Evolutionary conservation across 805 yeast genomes (phyloP).

Genomic region (Monosporozyma aerobia): DNA sequence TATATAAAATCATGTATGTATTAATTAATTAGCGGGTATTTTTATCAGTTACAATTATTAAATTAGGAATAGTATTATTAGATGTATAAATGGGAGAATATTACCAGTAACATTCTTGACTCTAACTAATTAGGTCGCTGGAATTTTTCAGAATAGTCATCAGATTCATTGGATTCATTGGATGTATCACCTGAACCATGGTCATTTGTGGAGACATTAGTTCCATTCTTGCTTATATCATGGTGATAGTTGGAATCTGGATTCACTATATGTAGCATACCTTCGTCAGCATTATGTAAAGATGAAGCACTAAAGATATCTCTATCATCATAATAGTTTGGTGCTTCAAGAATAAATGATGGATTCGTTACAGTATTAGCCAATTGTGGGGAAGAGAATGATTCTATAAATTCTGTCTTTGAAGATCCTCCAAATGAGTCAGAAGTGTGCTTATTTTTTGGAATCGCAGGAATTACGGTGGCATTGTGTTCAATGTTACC

Average conservation of each 20-base stretch:
- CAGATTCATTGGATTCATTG: neutral
- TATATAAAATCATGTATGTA: neutral
- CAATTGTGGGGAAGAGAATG: neutral
- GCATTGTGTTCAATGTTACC: slow-evolving; percentile 26
- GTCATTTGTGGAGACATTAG: neutral
- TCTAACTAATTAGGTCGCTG: neutral
- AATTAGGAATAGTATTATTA: neutral
- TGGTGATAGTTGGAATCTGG: slow-evolving; percentile 21
- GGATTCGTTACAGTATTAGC: neutral
- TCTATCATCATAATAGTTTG: slow-evolving; percentile 31
- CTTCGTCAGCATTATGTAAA: slow-evolving; percentile 38
- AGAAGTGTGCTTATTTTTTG: slow-evolving; percentile 1
- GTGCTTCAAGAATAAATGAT: slow-evolving; percentile 7
- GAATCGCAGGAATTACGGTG: slow-evolving; percentile 12
- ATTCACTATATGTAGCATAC: slow-evolving; percentile 43
- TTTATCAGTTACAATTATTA: neutral
- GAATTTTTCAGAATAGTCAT: neutral
- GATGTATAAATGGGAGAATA: neutral
- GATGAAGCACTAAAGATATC: slow-evolving; percentile 47
- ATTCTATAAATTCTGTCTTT: neutral
- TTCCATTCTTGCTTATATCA: neutral
- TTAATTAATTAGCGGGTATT: neutral
- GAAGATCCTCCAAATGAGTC: slow-evolving; percentile 1
- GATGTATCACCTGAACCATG: neutral
- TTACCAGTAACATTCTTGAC: neutral